phyloP scores from a whole-genome alignment of 2,329 filamentous ascomycete species.

The Hypoxylon rubiginosum region DNA sequence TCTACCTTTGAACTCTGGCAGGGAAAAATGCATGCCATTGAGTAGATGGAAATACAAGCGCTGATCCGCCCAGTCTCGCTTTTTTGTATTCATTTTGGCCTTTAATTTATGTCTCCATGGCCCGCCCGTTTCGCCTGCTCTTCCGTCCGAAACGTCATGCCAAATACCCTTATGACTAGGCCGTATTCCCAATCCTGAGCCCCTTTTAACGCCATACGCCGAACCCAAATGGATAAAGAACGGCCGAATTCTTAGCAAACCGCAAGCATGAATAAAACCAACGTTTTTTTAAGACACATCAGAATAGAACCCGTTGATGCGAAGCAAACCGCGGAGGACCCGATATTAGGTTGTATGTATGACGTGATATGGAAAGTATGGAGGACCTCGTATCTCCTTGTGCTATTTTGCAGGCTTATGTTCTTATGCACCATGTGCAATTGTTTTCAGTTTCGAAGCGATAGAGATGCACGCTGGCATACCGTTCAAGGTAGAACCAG shows the following conservation, averaged over 20 bases:
- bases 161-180: conserved; percentile 32
- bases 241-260: conserved; percentile 17
- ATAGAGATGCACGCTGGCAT: conserved; percentile 4
- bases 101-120: conserved; percentile 24
- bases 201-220: conserved; percentile 29
- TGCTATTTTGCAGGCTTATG: conserved; percentile 35
- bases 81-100: conserved; percentile 36
- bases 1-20: conserved; percentile 42
- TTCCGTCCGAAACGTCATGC: conserved; percentile 23
- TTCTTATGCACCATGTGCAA: conserved; percentile 23
- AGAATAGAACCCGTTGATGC: conserved; percentile 34
- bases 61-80: conserved; percentile 21
- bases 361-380: conserved; percentile 16
- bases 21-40: conserved; percentile 31
- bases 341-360: conserved; percentile 37
- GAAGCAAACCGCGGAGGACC: conserved; percentile 37
- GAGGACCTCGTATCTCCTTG: conserved; percentile 27
- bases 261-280: conserved; percentile 30
- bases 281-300: conserved; percentile 29
- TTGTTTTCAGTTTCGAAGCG: conserved; percentile 21
- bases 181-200: conserved; percentile 15
- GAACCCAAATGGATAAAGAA: conserved; percentile 24
- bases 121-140: conserved; percentile 25
- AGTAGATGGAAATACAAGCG: conserved; percentile 40
- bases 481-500: not conserved